phyloP scores from a whole-genome alignment of 1,284 basidiomycete species.

The Pascua guehoae region DNA sequence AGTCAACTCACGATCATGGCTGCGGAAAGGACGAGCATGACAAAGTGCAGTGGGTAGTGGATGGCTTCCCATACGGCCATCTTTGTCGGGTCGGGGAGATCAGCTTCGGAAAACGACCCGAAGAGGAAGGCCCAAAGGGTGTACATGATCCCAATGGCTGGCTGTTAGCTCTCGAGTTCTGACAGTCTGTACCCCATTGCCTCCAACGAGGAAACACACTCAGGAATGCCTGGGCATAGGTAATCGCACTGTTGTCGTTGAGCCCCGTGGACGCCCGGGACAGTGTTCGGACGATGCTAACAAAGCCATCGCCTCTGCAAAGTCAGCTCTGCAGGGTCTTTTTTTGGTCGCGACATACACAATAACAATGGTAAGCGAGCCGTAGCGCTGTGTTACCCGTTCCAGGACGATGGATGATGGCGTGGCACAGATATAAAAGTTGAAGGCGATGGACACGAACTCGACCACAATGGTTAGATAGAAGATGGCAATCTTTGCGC shows the following conservation, averaged over 20 bases:
- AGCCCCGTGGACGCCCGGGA: constrained; percentile 24
- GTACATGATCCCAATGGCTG: constrained; percentile 29
- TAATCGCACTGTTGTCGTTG: constrained; percentile 9
- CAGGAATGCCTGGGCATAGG: constrained; percentile 30
- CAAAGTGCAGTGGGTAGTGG: constrained; percentile 15
- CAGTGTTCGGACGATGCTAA: constrained; percentile 19
- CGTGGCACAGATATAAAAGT: too few relatives aligned
- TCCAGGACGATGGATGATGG: too few relatives aligned
- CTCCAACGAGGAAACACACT: not conserved
- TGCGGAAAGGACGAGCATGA: constrained; percentile 6
- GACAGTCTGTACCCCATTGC: too few relatives aligned
- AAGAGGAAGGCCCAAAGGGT: constrained; percentile 32
- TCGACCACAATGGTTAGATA: constrained; percentile 28
- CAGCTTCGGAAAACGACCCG: constrained; percentile 19
- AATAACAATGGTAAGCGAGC: constrained; percentile 34
- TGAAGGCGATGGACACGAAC: not conserved
- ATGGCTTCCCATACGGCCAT: constrained; percentile 23
- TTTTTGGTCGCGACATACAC: constrained; percentile 24
- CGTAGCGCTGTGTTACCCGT: constrained; percentile 20
- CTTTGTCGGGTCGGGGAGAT: constrained; percentile 9
- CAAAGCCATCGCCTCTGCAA: constrained; percentile 5
- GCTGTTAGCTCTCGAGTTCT: not conserved
- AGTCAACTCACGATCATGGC: constrained; percentile 1
- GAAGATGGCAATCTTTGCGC: constrained; percentile 29
- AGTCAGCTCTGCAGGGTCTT: constrained; percentile 4